A percentile compares a stretch with the other conserved stretches of the same genome.
Evolutionary conservation across 108 stramenopile genomes (phyloP).

Genomic region (Nitzschia inconspicua): DNA sequence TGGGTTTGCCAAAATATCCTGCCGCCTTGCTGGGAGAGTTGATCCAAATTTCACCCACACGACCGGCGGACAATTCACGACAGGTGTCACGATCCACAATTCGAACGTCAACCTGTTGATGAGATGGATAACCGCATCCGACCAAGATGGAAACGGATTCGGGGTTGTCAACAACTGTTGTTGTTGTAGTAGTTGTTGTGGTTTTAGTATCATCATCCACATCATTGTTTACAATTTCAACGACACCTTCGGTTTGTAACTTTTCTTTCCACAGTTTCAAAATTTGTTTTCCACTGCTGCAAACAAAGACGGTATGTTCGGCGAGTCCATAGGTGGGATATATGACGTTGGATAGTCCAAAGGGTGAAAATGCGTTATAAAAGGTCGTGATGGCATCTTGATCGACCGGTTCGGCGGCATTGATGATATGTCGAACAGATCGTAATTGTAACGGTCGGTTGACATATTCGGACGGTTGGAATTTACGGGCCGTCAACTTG

Average conservation of each 20-base stretch:
- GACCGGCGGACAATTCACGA: slow-evolving; percentile 37
- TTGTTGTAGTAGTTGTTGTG: neutral
- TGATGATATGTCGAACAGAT: slow-evolving; percentile 88
- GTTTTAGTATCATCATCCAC: slow-evolving; percentile 7
- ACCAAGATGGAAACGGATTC: slow-evolving; percentile 42
- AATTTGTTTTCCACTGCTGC: slow-evolving; percentile 76
- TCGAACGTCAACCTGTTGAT: slow-evolving; percentile 69
- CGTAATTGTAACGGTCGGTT: slow-evolving; percentile 68
- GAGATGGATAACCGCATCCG: slow-evolving; percentile 81
- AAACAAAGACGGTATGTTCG: slow-evolving; percentile 97
- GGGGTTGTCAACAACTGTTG: neutral
- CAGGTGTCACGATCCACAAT: slow-evolving; percentile 72
- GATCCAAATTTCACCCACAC: slow-evolving; percentile 96
- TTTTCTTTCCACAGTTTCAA: slow-evolving; percentile 61
- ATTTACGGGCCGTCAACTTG: slow-evolving; percentile 90
- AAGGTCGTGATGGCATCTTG: slow-evolving; percentile 78
- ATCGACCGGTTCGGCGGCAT: slow-evolving; percentile 96
- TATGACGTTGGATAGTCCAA: slow-evolving; percentile 78
- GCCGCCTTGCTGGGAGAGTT: slow-evolving; percentile 79
- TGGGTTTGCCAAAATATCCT: slow-evolving; percentile 57
- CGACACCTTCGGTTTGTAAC: slow-evolving; percentile 63
- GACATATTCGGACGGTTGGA: slow-evolving; percentile 34
- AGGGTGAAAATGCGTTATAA: slow-evolving; percentile 57
- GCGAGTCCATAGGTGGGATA: slow-evolving; percentile 97
- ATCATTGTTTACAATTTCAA: slow-evolving; percentile 26